Evolutionary conservation across 768 basidiomycete species (phyloP).

Genomic region (Porphyrellus cyaneotinctus): DNA sequence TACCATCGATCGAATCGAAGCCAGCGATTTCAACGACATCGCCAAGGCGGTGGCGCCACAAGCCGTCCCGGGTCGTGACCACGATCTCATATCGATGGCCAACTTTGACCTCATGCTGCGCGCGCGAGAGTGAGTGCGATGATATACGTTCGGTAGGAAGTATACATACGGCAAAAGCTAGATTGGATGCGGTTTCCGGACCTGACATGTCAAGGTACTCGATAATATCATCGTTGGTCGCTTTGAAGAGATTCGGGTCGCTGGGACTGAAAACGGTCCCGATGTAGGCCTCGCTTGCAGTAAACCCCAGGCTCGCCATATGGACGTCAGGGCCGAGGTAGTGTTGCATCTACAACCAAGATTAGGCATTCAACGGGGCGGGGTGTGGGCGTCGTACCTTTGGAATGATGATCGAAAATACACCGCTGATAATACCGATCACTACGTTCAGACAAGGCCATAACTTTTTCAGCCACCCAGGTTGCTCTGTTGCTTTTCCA

Average conservation of each 20-base stretch:
- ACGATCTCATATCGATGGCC: conserved; percentile 19
- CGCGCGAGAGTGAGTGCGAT: background rate
- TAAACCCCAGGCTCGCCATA: conserved; percentile 15
- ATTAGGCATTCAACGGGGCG: background rate
- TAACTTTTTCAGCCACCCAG: conserved; percentile 16
- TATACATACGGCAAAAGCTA: conserved; percentile 10
- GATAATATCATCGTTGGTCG: conserved; percentile 13
- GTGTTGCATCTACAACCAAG: conserved; percentile 9
- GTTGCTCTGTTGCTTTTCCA: conserved; percentile 7
- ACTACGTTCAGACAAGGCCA: conserved; percentile 16
- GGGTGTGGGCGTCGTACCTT: conserved; percentile 1
- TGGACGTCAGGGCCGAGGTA: conserved; percentile 15
- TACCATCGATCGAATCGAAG: conserved; percentile 17
- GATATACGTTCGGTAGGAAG: background rate
- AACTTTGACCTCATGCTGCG: conserved; percentile 15
- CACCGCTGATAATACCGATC: conserved; percentile 17
- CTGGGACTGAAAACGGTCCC: conserved; percentile 8
- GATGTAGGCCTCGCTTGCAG: conserved; percentile 15
- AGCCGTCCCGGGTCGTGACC: conserved; percentile 16
- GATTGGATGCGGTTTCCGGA: conserved; percentile 12
- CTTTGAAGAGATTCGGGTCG: conserved; percentile 16
- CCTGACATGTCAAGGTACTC: conserved; percentile 17
- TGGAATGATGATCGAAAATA: conserved; percentile 13
- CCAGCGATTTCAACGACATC: conserved; percentile 19
- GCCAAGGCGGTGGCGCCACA: conserved; percentile 25